These are phyloP conservation scores for Theobroma cacao DNA, from an alignment of 345 rosid genomes.

Conservation along the genomic window DNA sequence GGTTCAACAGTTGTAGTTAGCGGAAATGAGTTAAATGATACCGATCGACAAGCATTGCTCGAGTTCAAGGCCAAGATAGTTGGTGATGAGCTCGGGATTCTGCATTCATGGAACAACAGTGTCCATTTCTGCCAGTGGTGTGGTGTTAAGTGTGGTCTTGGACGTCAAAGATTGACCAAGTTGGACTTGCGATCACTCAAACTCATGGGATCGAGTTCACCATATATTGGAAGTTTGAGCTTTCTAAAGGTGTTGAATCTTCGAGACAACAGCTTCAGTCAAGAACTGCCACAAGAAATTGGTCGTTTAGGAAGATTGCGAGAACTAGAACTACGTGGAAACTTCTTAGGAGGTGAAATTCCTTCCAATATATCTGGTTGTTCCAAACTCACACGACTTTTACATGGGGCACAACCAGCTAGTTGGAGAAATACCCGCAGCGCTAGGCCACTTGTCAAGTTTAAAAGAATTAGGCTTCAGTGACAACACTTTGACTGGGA, in stretches of 20 bases:
- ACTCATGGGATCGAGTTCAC: background rate
- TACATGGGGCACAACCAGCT: background rate
- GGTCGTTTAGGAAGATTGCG: background rate
- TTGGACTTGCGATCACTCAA: background rate
- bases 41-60: background rate
- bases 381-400: background rate
- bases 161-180: background rate
- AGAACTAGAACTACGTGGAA: background rate
- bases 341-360: background rate
- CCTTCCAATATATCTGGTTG: conserved; percentile 2
- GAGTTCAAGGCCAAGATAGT: background rate
- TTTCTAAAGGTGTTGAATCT: background rate
- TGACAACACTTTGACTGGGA: background rate
- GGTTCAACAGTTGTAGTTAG: background rate
- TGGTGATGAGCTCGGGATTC: background rate
- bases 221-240: background rate
- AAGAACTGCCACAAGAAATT: background rate
- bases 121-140: background rate
- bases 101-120: background rate
- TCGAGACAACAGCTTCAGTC: background rate
- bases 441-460: background rate
- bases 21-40: background rate
- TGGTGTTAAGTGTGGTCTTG: background rate
- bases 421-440: background rate
- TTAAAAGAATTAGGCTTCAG: background rate